Evolutionary conservation across 352 stramenopile species (phyloP).

Genomic region (Phytophthora pinifolia): DNA sequence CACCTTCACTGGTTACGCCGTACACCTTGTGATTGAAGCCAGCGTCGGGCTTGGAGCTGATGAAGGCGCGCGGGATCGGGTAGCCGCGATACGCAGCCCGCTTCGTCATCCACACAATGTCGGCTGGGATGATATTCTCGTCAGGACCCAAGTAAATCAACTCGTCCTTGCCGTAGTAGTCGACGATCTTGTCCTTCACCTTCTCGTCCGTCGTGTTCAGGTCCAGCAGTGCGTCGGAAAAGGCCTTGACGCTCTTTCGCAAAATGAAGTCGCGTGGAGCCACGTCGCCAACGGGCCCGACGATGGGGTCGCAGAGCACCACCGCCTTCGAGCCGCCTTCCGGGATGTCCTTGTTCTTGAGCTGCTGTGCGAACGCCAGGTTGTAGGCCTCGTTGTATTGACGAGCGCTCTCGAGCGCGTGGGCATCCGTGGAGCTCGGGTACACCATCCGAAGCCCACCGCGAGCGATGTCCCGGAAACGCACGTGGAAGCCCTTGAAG

Average conservation of each 20-base stretch:
- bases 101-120: slow-evolving; percentile 86
- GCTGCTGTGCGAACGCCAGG: slow-evolving; percentile 81
- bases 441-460: slow-evolving; percentile 81
- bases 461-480: slow-evolving; percentile 82
- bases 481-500: slow-evolving; percentile 93
- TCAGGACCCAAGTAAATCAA: slow-evolving; percentile 84
- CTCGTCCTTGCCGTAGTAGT: slow-evolving; percentile 85
- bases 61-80: slow-evolving; percentile 81
- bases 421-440: slow-evolving; percentile 58
- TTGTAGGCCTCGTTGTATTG: slow-evolving; percentile 88
- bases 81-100: slow-evolving; percentile 78
- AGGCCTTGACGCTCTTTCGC: slow-evolving; percentile 97
- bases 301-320: slow-evolving; percentile 75
- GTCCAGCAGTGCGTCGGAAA: slow-evolving; percentile 87
- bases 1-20: slow-evolving; percentile 80
- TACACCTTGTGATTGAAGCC: slow-evolving; percentile 90
- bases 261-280: slow-evolving; percentile 89
- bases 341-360: slow-evolving; percentile 90
- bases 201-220: slow-evolving; percentile 75
- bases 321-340: slow-evolving; percentile 86
- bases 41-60: slow-evolving; percentile 82
- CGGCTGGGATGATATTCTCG: slow-evolving; percentile 79
- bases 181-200: slow-evolving; percentile 70
- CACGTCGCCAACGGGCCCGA: slow-evolving; percentile 71
- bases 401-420: slow-evolving; percentile 64